Percentiles rank a stretch among this genome's conserved stretches.
phyloP scores from a whole-genome alignment of 2,329 filamentous ascomycete species.

The Hypoxylon sp. region DNA sequence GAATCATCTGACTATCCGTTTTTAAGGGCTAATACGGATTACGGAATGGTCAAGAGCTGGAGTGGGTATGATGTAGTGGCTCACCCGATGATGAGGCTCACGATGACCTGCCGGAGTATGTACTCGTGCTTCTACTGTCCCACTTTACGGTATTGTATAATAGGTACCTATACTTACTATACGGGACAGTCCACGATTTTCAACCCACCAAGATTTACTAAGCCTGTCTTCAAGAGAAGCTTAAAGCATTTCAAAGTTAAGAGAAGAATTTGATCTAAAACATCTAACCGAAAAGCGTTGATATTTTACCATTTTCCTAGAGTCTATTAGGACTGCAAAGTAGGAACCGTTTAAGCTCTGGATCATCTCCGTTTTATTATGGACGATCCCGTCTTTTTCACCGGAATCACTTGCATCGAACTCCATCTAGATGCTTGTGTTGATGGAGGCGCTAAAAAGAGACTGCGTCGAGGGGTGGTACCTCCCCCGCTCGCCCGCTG shows the following conservation, averaged over 20 bases:
- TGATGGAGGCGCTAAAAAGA: conserved; percentile 27
- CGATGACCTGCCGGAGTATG: conserved; percentile 17
- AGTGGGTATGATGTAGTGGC: conserved; percentile 25
- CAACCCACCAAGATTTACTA: background rate
- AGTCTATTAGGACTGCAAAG: background rate
- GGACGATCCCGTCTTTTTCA: conserved; percentile 22
- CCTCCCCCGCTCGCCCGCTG: conserved; percentile 5
- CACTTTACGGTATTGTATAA: conserved; percentile 7
- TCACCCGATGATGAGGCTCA: conserved; percentile 33
- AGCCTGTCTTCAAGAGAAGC: background rate
- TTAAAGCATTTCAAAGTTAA: background rate
- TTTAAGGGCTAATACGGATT: conserved; percentile 25
- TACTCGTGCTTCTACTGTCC: conserved; percentile 4
- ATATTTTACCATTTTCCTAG: background rate
- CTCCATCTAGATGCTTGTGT: conserved; percentile 30
- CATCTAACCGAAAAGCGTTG: background rate
- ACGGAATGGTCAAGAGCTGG: conserved; percentile 7
- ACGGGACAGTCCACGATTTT: too few species aligned
- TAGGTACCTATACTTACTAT: too few species aligned
- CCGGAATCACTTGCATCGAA: conserved; percentile 35
- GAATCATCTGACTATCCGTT: conserved; percentile 32
- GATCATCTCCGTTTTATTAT: conserved; percentile 3
- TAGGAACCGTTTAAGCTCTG: background rate
- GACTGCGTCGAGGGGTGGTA: conserved; percentile 25
- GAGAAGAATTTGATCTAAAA: background rate